Percentiles rank a stretch among this genome's conserved stretches.
phyloP scores from a whole-genome alignment of 192 early-diverging fungal species.

The Coemansia sp. region DNA sequence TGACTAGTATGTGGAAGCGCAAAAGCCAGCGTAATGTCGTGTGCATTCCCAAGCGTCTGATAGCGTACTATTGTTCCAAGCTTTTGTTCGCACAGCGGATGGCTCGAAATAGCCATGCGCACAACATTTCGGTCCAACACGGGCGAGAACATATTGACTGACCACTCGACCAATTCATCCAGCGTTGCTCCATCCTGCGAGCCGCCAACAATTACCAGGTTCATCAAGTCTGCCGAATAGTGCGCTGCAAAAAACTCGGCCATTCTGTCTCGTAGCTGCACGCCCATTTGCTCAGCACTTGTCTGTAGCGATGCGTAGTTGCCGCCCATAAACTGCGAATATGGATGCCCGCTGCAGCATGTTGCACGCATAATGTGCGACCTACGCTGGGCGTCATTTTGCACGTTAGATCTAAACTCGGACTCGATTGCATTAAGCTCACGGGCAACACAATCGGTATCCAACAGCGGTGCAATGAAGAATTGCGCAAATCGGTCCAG shows the following conservation, averaged over 20 bases:
- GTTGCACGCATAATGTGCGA: conserved; percentile 28
- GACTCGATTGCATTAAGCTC: conserved; percentile 92
- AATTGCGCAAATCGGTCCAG: conserved; percentile 81
- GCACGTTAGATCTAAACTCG: conserved; percentile 84
- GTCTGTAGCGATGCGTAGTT: conserved; percentile 74
- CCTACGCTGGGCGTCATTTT: conserved; percentile 59
- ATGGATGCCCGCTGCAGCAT: conserved; percentile 57
- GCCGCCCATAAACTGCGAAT: conserved; percentile 77
- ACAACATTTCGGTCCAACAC: conserved; percentile 67
- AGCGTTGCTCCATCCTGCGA: conserved; percentile 74
- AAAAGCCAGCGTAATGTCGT: conserved; percentile 68
- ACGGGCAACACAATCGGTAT: conserved; percentile 72
- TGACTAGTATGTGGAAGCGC: conserved; percentile 72
- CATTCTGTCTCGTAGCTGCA: conserved; percentile 73
- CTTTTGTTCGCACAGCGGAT: conserved; percentile 67
- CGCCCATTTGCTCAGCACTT: conserved; percentile 40
- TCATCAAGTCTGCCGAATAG: conserved; percentile 92
- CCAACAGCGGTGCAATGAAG: conserved; percentile 84
- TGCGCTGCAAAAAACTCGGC: conserved; percentile 76
- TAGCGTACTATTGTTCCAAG: conserved; percentile 65
- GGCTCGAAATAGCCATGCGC: conserved; percentile 53
- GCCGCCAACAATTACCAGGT: conserved; percentile 76
- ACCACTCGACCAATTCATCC: conserved; percentile 70
- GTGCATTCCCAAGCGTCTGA: conserved; percentile 71
- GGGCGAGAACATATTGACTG: conserved; percentile 69